These are phyloP conservation scores for Kluyveromyces lactis DNA, from an alignment of 805 yeast genomes.

Conservation along the genomic window DNA sequence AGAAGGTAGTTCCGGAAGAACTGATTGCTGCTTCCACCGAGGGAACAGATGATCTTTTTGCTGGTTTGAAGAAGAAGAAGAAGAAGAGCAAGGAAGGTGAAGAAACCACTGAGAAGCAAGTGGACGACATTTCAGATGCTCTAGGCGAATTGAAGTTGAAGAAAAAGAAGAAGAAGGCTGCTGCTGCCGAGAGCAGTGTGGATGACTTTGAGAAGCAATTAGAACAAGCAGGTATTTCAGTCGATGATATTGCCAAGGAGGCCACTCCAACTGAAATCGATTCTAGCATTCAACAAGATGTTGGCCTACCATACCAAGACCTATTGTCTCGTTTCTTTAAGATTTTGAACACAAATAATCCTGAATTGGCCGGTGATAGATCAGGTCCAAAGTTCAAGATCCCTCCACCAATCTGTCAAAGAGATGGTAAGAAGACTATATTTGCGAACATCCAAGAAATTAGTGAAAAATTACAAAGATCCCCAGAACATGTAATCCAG, in stretches of 20 bases:
- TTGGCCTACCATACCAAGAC: slow-evolving; percentile 65
- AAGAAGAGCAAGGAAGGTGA: slow-evolving; percentile 47
- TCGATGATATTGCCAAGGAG: slow-evolving; percentile 31
- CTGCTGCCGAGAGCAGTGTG: slow-evolving; percentile 44
- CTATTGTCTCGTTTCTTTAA: slow-evolving; percentile 79
- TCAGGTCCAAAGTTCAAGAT: slow-evolving; percentile 87
- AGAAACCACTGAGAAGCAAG: slow-evolving; percentile 31
- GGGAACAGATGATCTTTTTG: slow-evolving; percentile 59
- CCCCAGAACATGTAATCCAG: slow-evolving; percentile 94
- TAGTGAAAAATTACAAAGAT: slow-evolving; percentile 87
- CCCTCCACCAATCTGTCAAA: slow-evolving; percentile 94
- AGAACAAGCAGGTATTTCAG: slow-evolving; percentile 82
- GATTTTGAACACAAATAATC: slow-evolving; percentile 85
- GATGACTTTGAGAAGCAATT: slow-evolving; percentile 84
- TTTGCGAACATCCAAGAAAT: slow-evolving; percentile 95
- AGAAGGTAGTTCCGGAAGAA: slow-evolving; percentile 35
- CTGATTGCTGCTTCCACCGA: slow-evolving; percentile 33
- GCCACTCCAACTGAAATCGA: slow-evolving; percentile 26
- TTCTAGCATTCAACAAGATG: slow-evolving; percentile 33
- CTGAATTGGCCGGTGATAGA: slow-evolving; percentile 96
- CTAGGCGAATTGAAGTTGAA: slow-evolving; percentile 66
- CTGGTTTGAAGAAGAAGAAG: slow-evolving; percentile 80
- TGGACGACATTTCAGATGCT: slow-evolving; percentile 47
- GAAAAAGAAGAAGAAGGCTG: slow-evolving; percentile 71
- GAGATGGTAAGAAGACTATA: slow-evolving; percentile 97